These are phyloP conservation scores for Tricholomella constricta DNA, from an alignment of 768 basidiomycete genomes.

Conservation along the genomic window DNA sequence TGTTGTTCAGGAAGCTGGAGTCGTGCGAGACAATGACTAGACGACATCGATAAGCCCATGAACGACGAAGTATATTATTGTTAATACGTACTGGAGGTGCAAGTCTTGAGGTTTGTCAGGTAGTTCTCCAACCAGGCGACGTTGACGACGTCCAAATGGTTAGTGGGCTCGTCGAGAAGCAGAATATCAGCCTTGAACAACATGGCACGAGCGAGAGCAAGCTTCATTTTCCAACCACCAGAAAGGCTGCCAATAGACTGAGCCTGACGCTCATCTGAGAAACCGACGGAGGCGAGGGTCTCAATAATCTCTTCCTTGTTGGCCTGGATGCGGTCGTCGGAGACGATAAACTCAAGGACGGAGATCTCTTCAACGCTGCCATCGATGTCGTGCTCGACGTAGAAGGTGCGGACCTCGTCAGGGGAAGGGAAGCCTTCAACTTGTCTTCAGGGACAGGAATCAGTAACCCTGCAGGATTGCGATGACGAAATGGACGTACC, in stretches of 20 bases:
- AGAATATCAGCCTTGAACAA: slow-evolving; percentile 98
- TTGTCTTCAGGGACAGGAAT: slow-evolving; percentile 50
- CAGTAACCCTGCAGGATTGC: slow-evolving; percentile 23
- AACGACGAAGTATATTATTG: slow-evolving; percentile 1
- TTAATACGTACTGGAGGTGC: slow-evolving; percentile 79
- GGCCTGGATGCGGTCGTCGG: slow-evolving; percentile 81
- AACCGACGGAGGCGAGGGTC: slow-evolving; percentile 90
- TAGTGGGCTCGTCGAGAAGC: slow-evolving; percentile 94
- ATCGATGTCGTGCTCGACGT: slow-evolving; percentile 99
- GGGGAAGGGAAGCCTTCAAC: slow-evolving; percentile 99
- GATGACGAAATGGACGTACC: slow-evolving; percentile 35
- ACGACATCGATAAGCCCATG: slow-evolving; percentile 9
- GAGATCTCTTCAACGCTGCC: slow-evolving; percentile 92
- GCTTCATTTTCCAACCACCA: slow-evolving; percentile 99
- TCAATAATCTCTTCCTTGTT: slow-evolving; percentile 68
- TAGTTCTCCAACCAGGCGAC: slow-evolving; percentile 97
- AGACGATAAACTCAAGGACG: slow-evolving; percentile 84
- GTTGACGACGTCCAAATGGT: slow-evolving; percentile 97
- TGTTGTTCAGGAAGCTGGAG: slow-evolving; percentile 96
- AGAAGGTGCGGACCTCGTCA: slow-evolving; percentile 97
- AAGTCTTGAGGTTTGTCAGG: slow-evolving; percentile 81
- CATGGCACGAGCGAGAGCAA: slow-evolving; percentile 95
- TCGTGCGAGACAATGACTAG: slow-evolving; percentile 97
- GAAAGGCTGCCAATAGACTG: slow-evolving; percentile 88
- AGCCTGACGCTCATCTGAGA: slow-evolving; percentile 83